Evolutionary conservation across 139 green algal species (phyloP), one percentile per base, ranked within the genome.

Genomic region (Coelastrella sp.): DNA sequence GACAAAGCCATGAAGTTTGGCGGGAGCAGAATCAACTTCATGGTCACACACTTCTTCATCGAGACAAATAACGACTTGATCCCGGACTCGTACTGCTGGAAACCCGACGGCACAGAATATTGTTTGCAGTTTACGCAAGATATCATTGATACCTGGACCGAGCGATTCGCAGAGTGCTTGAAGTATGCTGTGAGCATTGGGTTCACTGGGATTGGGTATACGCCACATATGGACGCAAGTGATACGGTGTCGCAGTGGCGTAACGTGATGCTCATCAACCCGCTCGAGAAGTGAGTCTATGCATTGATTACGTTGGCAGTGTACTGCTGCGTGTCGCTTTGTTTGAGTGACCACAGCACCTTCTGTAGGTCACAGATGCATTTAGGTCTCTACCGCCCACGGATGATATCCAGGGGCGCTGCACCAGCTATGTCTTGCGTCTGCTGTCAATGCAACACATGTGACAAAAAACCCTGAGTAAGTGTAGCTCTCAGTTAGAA

Each of bases 231-330:
- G 54, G 74, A 76, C 17, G 4, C 17, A 7, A 68, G 61, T 68
- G 61, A 68, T 76, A 13, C 61, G 14, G 68, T n/a, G 8, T 76
- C 68, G 54, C 17, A 60, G 60, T 92, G 88, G 88, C 57, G 88
- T 10, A 92, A 92, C 60, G 88, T 65, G 4, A 82, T 88, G 81
- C 59, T 85, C 19, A 88, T 92, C 71, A 85, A 92, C 71, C 88
- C 88, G 11, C 17, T 89, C 3, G 22, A n/a, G 16, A 85, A 87
- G 68, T 76, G 61, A 68, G 61, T 68, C 7, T 68, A 7, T 68
- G 10, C 61, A 7, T 68, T 7, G 61, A 68, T 17, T 10, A 10
- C 7, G 7, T 10, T 68, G 10, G 61, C 61, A 7, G 10, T 68
- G 10, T 10, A 68, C 7, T 68, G n/a, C n/a, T n/a, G n/a, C n/a